A percentile compares a stretch with the other conserved stretches of the same genome.
phyloP scores from a whole-genome alignment of 208 protist genomes.

The Crithidia mellificae region DNA sequence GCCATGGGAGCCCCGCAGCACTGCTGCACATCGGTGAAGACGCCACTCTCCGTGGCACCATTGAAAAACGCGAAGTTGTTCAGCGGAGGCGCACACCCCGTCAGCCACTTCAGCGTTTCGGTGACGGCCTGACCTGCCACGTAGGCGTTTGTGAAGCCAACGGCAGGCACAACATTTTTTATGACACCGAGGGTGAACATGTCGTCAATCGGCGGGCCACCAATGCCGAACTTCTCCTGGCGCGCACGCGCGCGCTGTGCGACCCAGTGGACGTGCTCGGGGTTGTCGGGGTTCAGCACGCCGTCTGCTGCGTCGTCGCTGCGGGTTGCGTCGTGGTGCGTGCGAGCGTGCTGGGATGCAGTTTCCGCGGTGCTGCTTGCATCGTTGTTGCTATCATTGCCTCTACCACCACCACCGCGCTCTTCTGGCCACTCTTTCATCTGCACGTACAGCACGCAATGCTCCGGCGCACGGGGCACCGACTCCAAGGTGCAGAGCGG shows the following conservation, averaged over 20 bases:
- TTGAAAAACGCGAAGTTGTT: slow-evolving; percentile 96
- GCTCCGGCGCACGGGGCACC: slow-evolving; percentile 94
- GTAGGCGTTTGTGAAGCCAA: slow-evolving; percentile 98
- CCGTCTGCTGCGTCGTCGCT: slow-evolving; percentile 10
- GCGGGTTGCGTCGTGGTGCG: no score
- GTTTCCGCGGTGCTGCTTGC: no score
- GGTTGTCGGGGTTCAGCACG: slow-evolving; percentile 85
- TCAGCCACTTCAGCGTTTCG: slow-evolving; percentile 94
- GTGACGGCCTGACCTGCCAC: slow-evolving; percentile 93
- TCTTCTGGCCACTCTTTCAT: slow-evolving; percentile 64
- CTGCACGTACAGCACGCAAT: slow-evolving; percentile 97
- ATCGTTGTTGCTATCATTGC: no score
- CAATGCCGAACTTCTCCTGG: slow-evolving; percentile 92
- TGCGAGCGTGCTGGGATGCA: no score
- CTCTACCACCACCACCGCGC: not conserved
- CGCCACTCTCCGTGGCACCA: slow-evolving; percentile 52
- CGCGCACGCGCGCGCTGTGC: slow-evolving; percentile 68
- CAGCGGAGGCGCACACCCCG: slow-evolving; percentile 60
- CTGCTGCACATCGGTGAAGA: slow-evolving; percentile 29
- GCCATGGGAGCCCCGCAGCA: slow-evolving; percentile 20
- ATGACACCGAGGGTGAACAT: slow-evolving; percentile 93
- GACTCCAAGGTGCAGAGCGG: slow-evolving; percentile 96
- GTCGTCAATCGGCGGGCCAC: slow-evolving; percentile 85
- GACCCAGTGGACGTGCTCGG: slow-evolving; percentile 92
- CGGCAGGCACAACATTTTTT: slow-evolving; percentile 99